phyloP scores from a whole-genome alignment of 345 rosid genomes.

The Gossypium australe region DNA sequence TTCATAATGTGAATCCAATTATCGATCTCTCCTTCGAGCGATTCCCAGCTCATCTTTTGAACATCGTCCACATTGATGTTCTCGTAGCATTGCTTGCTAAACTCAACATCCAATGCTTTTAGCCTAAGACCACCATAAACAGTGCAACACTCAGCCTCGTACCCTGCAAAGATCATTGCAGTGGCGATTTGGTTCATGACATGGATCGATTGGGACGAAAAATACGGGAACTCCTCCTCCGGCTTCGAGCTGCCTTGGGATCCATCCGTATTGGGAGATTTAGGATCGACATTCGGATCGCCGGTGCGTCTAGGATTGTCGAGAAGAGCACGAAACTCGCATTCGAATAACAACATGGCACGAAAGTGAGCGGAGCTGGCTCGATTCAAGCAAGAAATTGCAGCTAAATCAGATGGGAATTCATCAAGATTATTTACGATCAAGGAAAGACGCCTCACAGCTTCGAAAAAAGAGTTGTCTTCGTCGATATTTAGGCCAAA shows the following conservation, averaged over 20 bases:
- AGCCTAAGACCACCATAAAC: slow-evolving; percentile 44
- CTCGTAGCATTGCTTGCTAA: slow-evolving; percentile 48
- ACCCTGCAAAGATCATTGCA: slow-evolving; percentile 62
- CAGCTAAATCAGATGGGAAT: slow-evolving; percentile 21
- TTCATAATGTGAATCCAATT: slow-evolving; percentile 53
- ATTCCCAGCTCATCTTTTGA: slow-evolving; percentile 66
- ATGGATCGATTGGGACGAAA: slow-evolving; percentile 35
- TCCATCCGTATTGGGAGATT: slow-evolving; percentile 28
- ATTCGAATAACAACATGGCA: slow-evolving; percentile 55
- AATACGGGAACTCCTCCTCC: slow-evolving; percentile 39
- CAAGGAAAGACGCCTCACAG: slow-evolving; percentile 36
- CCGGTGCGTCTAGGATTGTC: slow-evolving; percentile 22
- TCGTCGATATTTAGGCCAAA: slow-evolving; percentile 37
- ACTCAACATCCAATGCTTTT: slow-evolving; percentile 44
- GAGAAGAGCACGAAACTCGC: slow-evolving; percentile 57
- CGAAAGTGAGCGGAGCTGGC: slow-evolving; percentile 45
- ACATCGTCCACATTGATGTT: slow-evolving; percentile 63
- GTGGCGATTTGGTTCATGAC: slow-evolving; percentile 46
- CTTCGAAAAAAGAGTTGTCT: slow-evolving; percentile 32
- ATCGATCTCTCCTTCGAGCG: slow-evolving; percentile 62
- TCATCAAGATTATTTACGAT: slow-evolving; percentile 27
- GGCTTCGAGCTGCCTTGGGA: slow-evolving; percentile 2
- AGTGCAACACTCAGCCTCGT: slow-evolving; percentile 61
- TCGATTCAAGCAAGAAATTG: slow-evolving; percentile 33
- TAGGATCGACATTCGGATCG: slow-evolving; percentile 14